Evolutionary conservation across 805 yeast species (phyloP), one percentile per base, ranked within the genome.

Genomic region (Nakazawaea anatomiae): DNA sequence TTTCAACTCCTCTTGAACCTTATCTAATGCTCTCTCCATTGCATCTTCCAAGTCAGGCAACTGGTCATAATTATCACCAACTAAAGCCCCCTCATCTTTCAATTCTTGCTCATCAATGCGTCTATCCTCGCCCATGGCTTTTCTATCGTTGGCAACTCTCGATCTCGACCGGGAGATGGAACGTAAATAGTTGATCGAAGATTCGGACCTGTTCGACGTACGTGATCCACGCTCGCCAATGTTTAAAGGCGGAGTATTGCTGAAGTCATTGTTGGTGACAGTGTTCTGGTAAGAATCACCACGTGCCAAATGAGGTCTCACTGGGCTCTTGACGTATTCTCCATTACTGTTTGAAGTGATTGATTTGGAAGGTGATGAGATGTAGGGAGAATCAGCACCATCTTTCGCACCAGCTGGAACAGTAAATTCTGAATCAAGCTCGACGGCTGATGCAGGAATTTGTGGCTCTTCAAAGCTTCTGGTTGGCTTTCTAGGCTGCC

Each of bases 271-370:
- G 44, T 74, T 76, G 12, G 66, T 65, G 46, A 74, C 71, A 9
- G 82, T 79, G 58, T 78, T 76, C 58, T 83, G 87, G 61, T 85
- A 85, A 1, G 90, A 82, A 55, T 85, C 91, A 38, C 92, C 94
- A 54, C 87, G 73, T 2, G 92, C 91, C 58, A 86, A 71, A 65
- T 85, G 88, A 1, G 90, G 89, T 51, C 62, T 71, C 53, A 36
- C 47, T 12, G 45, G 53, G 55, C 66, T 79, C 58, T 54, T 62
- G 52, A 40, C 51, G 10, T 60, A 60, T 39, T 59, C 65, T 40
- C 48, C 52, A 27, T 31, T 39, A 14, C 48, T 44, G 28, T 63
- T 58, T 39, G 61, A 57, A 14, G 66, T 64, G 5, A 39, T 29
- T 12, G 42, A 28, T 27, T 39, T 32, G 7, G 27, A 9, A 11